A percentile compares a stretch with the other conserved stretches of the same genome.
Conservation (phyloP, 805 yeast genomes). For the Metschnikowia noctiluminum region DNA sequence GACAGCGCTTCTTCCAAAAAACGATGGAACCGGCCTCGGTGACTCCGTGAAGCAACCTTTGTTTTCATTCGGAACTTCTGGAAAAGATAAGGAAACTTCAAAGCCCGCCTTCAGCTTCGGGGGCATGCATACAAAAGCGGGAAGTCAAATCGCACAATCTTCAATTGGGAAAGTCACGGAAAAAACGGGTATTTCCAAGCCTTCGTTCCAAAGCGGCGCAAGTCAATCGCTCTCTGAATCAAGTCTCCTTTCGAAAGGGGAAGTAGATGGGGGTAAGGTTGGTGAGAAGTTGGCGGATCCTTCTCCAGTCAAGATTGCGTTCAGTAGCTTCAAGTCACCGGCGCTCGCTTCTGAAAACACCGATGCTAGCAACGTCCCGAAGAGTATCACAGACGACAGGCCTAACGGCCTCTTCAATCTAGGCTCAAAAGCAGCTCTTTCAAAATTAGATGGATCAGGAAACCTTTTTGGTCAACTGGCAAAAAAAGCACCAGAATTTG, state of each 20-base stretch:
- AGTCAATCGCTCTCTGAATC: no score
- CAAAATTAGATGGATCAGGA: not conserved
- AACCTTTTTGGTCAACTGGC: not conserved
- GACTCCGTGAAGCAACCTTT: not conserved
- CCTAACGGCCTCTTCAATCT: not conserved
- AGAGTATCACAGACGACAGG: not conserved
- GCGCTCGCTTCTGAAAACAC: not conserved
- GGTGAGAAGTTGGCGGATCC: no score
- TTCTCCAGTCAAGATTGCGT: not conserved
- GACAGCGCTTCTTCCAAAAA: not conserved
- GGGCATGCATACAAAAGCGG: not conserved
- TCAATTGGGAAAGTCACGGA: not conserved
- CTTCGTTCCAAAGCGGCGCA: no score
- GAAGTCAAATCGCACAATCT: not conserved
- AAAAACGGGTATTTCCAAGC: no score
- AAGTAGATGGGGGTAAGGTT: no score
- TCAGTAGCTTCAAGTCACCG: not conserved
- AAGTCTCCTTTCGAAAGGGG: not conserved
- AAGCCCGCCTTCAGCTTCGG: conserved; percentile 8
- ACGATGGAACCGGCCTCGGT: not conserved
- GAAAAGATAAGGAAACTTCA: not conserved
- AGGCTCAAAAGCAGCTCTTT: not conserved
- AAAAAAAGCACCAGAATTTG: not conserved
- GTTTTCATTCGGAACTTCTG: conserved; percentile 1
- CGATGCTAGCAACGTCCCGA: not conserved